Conservation (phyloP, 768 basidiomycete species). For the Tricholoma terreum region DNA sequence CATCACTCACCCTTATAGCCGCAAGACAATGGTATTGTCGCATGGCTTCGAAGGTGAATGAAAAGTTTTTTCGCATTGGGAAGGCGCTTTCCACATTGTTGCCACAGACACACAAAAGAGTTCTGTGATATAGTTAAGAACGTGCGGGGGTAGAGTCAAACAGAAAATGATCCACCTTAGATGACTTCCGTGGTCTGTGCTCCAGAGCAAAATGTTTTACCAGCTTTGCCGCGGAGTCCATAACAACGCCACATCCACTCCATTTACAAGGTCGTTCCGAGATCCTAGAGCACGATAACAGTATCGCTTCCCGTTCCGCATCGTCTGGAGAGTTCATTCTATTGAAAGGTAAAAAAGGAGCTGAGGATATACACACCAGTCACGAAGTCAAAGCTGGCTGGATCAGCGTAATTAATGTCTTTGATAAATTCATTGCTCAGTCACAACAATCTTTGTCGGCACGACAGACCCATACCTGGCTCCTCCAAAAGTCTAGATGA, state of each 20-base stretch:
- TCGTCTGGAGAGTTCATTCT: conserved; percentile 33
- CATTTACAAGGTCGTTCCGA: conserved; percentile 53
- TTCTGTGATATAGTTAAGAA: conserved; percentile 4
- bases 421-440: background rate
- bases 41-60: conserved; percentile 56
- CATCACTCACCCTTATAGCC: conserved; percentile 46
- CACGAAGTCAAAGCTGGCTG: conserved; percentile 15
- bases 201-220: conserved; percentile 42
- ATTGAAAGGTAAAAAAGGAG: conserved; percentile 8
- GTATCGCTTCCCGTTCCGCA: conserved; percentile 42
- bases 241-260: conserved; percentile 49
- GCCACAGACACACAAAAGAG: conserved; percentile 54
- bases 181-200: conserved; percentile 12
- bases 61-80: conserved; percentile 31
- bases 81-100: conserved; percentile 47
- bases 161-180: conserved; percentile 1
- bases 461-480: conserved; percentile 18
- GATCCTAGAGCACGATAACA: conserved; percentile 47
- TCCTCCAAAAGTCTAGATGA: conserved; percentile 9
- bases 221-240: conserved; percentile 53
- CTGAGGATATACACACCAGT: conserved; percentile 10
- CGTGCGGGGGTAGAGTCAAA: background rate
- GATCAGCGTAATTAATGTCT: conserved; percentile 16
- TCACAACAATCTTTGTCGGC: background rate
- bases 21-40: conserved; percentile 39